Base-by-base conservation (phyloP, 2,329 filamentous ascomycete species). In the Pseudopithomyces chartarum region DNA sequence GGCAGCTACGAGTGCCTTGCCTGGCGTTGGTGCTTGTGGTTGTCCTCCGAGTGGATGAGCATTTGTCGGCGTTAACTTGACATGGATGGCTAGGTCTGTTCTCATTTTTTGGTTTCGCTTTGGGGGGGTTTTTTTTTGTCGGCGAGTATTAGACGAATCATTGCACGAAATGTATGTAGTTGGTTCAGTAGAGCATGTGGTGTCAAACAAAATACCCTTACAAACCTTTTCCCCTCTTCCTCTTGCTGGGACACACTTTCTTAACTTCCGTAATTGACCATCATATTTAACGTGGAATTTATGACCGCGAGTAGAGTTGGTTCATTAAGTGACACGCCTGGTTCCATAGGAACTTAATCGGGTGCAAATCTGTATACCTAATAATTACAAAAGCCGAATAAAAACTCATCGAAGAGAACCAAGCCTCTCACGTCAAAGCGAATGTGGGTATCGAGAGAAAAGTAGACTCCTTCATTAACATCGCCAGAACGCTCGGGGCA, bases 41-140 rank as follows among this genome's bases (percentile, higher is more conserved):
- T 40, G 13, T n/a, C 8, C 26, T 33, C 13, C 23, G 15, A 34
- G 17, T 47, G 17, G 5, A 34, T 39, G 33, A 39, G 46, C 46
- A 49, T 39, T 49, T 49, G 46, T 49, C 46, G 46, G 46, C 34
- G 46, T 48, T 48, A 23, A 44, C 19, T 36, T 34, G 32, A 36
- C 17, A 48, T 22, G 45, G 45, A 36, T 48, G 29, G 32, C 32
- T 20, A 20, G 45, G n/a, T 34, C 17, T 48, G 34, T 5, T n/a
- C 32, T 46, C 11, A 12, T 29, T 29, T 29, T 29, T 29, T 29
- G 26, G 26, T 8, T 46, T 26, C 22, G 8, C 36, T 36, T 36
- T 36, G n/a, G 32, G n/a, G n/a, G n/a, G n/a, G n/a, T n/a, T n/a
- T 32, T 6, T 13, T 32, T 17, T 36, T n/a, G 10, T 33, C 13